Base-by-base conservation (phyloP, 2,329 filamentous ascomycete genomes). In the Fusarium sp. region DNA sequence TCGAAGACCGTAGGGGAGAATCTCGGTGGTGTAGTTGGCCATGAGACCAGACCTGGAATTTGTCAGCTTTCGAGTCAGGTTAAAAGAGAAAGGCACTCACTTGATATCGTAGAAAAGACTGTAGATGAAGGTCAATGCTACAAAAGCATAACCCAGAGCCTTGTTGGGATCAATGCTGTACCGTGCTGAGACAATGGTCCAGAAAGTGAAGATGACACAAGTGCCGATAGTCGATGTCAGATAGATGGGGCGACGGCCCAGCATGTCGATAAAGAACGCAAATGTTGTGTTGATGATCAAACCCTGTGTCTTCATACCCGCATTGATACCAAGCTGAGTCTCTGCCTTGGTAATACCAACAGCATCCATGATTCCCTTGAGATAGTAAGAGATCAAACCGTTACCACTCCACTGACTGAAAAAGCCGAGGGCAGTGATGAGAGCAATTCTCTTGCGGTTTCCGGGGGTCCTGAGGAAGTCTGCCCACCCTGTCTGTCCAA, bases 61-160 rank as follows among this genome's bases (percentile, higher is more conserved):
- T 1, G 14, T 60, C 20, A 60, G 15, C 5, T n/a, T 7, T 3
- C 5, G 4, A 2, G 2, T 1, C 10, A 18, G 3, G 13, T 1
- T 8, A 1, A n/a, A 7, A 13, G 5, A 17, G 5, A 14, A 2
- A 13, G 2, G 4, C 9, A 20, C 55, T 60, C 11, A 53, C 58
- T 60, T 61, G 13, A 79, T 71, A 36, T 77, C 75, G 50, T 79
- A 80, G 48, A 75, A 75, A 10, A 74, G 72, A n/a, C 76, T 77
- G 56, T 77, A 81, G 21, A 80, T 73, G 27, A 81, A 81, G 1
- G 81, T 71, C 33, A 78, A 73, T 0, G 76, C 71, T 5, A 81
- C 74, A 3, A 80, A 77, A 0, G 72, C 68, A 41, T 63, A 46
- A 47, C 70, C 27, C 0, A 39, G 43, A 36, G 11, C 61, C 11